phyloP scores from a whole-genome alignment of 1,284 basidiomycete genomes.

The Apiotrichum mycotoxinovorans region DNA sequence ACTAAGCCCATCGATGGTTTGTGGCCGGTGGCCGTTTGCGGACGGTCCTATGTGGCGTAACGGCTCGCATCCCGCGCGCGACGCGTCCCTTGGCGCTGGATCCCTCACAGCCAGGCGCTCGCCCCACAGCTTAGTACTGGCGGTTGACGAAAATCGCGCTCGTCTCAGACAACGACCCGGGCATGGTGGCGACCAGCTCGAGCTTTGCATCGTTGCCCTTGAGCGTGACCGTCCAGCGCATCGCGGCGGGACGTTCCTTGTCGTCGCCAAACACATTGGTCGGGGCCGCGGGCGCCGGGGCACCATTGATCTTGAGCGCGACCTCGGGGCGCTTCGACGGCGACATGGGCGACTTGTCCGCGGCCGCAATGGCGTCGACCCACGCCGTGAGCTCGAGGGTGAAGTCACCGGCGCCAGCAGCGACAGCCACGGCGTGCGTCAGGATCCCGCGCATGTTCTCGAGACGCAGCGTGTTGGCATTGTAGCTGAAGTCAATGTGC shows the following conservation, averaged over 20 bases:
- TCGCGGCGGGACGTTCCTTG: constrained; percentile 24
- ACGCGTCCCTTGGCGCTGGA: too few species aligned
- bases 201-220: constrained; percentile 37
- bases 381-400: constrained; percentile 44
- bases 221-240: constrained; percentile 38
- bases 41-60: too few species aligned
- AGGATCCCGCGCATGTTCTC: constrained; percentile 42
- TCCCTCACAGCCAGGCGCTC: too few species aligned
- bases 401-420: constrained; percentile 31
- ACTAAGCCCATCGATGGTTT: too few species aligned
- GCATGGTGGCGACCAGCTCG: constrained; percentile 37
- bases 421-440: constrained; percentile 40
- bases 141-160: constrained; percentile 39
- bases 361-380: constrained; percentile 5
- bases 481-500: constrained; percentile 19
- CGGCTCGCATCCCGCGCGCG: too few species aligned
- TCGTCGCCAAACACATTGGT: constrained; percentile 12
- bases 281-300: constrained; percentile 7
- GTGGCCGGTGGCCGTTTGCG: too few species aligned
- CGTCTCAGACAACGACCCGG: constrained; percentile 33
- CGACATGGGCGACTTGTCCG: background rate
- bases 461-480: constrained; percentile 30
- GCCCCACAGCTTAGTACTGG: too few species aligned
- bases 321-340: constrained; percentile 23
- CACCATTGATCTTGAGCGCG: constrained; percentile 35